phyloP scores from a whole-genome alignment of 306 rosid genomes.

The Ceratonia siliqua region DNA sequence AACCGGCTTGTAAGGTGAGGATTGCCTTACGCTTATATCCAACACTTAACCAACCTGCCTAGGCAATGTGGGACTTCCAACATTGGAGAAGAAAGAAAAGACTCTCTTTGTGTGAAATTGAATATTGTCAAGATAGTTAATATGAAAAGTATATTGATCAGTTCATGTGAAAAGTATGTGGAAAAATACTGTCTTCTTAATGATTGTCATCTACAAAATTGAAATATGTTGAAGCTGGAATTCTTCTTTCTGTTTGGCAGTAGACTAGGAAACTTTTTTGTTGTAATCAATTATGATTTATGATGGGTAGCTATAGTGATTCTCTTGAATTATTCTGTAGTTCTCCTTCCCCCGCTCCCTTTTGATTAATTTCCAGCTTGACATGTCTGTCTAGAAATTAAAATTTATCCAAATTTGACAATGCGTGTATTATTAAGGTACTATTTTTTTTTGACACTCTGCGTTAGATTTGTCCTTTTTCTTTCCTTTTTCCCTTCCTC shows the following conservation, averaged over 20 bases:
- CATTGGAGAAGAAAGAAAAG: slow-evolving; percentile 1
- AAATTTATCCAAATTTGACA: neutral
- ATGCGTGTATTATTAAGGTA: neutral
- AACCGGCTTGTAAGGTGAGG: too few relatives aligned
- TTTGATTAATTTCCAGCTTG: slow-evolving; percentile 25
- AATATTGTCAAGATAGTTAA: slow-evolving; percentile 23
- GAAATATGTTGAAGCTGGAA: slow-evolving; percentile 26
- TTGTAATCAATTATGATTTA: neutral
- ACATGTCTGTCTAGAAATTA: neutral
- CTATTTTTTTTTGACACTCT: neutral
- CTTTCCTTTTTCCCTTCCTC: neutral
- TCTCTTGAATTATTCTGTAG: too few relatives aligned
- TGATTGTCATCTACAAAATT: neutral
- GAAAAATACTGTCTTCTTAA: neutral
- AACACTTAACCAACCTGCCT: too few relatives aligned
- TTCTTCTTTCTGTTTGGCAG: slow-evolving; percentile 35
- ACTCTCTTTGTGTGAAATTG: slow-evolving; percentile 7
- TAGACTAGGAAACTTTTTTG: neutral
- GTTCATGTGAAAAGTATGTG: slow-evolving; percentile 14
- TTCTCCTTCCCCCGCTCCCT: too few relatives aligned
- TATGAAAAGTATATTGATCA: neutral
- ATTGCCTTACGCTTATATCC: too few relatives aligned
- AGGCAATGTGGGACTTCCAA: too few relatives aligned
- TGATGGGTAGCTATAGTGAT: too few relatives aligned
- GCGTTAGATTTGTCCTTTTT: neutral